Conservation (phyloP, 768 basidiomycete genomes). For the Russula virescens region DNA sequence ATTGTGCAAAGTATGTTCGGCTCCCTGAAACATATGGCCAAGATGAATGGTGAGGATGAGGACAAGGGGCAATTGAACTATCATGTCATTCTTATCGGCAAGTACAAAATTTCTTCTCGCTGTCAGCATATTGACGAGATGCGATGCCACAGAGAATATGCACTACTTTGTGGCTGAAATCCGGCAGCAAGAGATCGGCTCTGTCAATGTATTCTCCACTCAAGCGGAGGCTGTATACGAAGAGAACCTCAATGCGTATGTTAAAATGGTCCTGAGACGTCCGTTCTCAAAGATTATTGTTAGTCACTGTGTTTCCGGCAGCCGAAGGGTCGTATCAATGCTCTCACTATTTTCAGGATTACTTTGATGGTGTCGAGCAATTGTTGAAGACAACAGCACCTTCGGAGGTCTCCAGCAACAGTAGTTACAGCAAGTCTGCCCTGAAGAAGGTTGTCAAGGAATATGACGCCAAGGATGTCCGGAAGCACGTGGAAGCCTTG, state of each 20-base stretch:
- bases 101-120: constrained; percentile 28
- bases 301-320: background rate
- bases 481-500: constrained; percentile 80
- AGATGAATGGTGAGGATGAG: constrained; percentile 87
- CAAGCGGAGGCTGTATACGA: constrained; percentile 82
- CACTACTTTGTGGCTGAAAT: constrained; percentile 86
- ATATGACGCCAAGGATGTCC: constrained; percentile 80
- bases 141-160: constrained; percentile 75
- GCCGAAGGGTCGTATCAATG: background rate
- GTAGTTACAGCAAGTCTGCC: constrained; percentile 65
- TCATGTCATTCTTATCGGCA: constrained; percentile 92
- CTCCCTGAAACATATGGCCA: constrained; percentile 91
- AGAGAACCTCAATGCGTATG: constrained; percentile 82
- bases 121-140: background rate
- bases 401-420: constrained; percentile 67
- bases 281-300: constrained; percentile 83
- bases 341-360: constrained; percentile 55
- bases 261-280: constrained; percentile 78
- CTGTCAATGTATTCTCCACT: constrained; percentile 56
- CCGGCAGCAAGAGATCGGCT: constrained; percentile 57
- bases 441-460: constrained; percentile 87
- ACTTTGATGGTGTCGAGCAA: constrained; percentile 90
- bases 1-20: constrained; percentile 92
- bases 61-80: constrained; percentile 97
- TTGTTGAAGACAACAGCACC: constrained; percentile 74